Evolutionary conservation across 202 grass and related monocot species (phyloP), one percentile per base, ranked within the genome.

Genomic region (Brachypodium distachyon): DNA sequence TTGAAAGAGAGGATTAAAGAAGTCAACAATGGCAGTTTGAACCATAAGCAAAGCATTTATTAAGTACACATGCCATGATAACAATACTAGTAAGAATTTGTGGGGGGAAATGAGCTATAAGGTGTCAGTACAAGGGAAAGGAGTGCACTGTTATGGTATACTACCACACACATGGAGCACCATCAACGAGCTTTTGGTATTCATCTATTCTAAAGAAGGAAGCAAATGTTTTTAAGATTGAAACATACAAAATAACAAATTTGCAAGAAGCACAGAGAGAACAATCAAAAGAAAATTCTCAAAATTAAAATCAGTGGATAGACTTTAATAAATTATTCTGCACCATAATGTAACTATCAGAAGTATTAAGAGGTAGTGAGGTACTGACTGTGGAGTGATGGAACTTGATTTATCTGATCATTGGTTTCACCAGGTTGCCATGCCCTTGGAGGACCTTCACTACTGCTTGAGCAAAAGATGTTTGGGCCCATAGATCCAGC

Each of bases 321-420:
- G 29, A 23, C 14, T 18, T 3, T 22, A 53, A 80, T 36, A n/a
- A 43, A 77, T 73, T 61, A 48, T 43, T 62, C 52, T 81, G 51
- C 38, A 69, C 0, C 25, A 12, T 70, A 47, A 83, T 23, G 32
- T 76, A 76, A 84, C 12, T 44, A 66, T 59, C 13, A 69, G 34
- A 82, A 80, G 57, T 88, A 63, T 68, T 68, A 59, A 76, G 50
- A 91, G 53, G 66, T 77, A 90, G 84, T 96, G 50, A 91, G 53
- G 66, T 77, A 90, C 87, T 96, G 21, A 97, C 90, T 59, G 72
- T 48, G 82, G 33, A 90, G 85, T 77, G 87, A 86, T 26, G 85
- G 39, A 33, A 87, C 83, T 85, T 89, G 93, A 90, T 93, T 97
- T 76, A 88, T 79, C 74, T 90, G 90, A 73, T 89, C 80, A 86